Evolutionary conservation across 2,329 filamentous ascomycete genomes (phyloP).

Genomic region (Pseudonectria buxi): DNA sequence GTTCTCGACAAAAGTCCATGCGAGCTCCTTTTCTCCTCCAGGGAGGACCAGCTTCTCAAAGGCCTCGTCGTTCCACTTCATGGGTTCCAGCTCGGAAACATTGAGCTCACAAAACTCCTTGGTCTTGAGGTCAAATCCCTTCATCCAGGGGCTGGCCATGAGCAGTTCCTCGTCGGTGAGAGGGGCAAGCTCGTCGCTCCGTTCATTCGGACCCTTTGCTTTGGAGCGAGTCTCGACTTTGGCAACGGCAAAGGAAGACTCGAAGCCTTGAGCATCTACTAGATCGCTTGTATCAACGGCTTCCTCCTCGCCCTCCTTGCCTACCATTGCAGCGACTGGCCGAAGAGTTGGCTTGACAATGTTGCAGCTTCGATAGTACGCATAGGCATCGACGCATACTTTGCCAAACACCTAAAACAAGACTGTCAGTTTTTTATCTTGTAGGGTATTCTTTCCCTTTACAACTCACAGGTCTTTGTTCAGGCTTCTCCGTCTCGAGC

Average conservation of each 20-base stretch:
- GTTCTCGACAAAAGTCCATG: slow-evolving; percentile 32
- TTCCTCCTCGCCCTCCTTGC: not conserved
- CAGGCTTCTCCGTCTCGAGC: slow-evolving; percentile 16
- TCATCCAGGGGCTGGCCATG: slow-evolving; percentile 30
- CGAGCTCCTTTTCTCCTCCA: slow-evolving; percentile 30
- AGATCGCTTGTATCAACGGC: slow-evolving; percentile 2
- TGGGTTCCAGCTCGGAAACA: slow-evolving; percentile 9
- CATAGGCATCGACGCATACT: slow-evolving; percentile 29
- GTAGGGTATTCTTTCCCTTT: not conserved
- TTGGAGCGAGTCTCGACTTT: slow-evolving; percentile 3
- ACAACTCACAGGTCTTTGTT: slow-evolving; percentile 19
- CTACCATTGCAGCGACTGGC: slow-evolving; percentile 1
- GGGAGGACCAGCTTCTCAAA: slow-evolving; percentile 32
- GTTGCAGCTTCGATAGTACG: slow-evolving; percentile 27
- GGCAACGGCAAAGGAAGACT: slow-evolving; percentile 6
- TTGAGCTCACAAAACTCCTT: slow-evolving; percentile 23
- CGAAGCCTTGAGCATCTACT: slow-evolving; percentile 1
- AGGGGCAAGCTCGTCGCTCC: slow-evolving; percentile 17
- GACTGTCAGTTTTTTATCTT: not conserved
- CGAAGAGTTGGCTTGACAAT: slow-evolving; percentile 22
- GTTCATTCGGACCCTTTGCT: slow-evolving; percentile 6
- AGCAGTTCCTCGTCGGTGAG: slow-evolving; percentile 30
- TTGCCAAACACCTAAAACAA: slow-evolving; percentile 16
- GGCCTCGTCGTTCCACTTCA: slow-evolving; percentile 30
- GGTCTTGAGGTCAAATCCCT: slow-evolving; percentile 30